Conservation (phyloP, 805 yeast genomes). For the Blastobotrys robertii region DNA sequence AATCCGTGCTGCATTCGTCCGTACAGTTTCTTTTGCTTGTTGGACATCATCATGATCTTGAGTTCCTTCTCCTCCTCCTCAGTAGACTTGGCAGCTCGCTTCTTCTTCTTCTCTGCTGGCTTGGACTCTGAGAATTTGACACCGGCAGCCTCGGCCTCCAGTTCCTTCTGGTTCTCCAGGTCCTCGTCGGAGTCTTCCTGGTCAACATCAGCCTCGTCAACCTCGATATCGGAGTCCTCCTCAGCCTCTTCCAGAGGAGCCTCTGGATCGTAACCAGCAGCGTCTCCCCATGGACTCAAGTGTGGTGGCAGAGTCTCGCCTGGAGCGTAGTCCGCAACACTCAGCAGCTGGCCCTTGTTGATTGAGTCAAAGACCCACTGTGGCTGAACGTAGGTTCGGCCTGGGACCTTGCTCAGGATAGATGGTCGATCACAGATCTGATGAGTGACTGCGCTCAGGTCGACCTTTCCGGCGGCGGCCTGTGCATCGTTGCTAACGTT, state of each 20-base stretch:
- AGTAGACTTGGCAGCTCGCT: constrained; percentile 39
- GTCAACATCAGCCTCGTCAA: constrained; percentile 43
- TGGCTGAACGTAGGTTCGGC: constrained; percentile 91
- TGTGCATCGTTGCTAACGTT: constrained; percentile 30
- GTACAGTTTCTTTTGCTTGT: constrained; percentile 89
- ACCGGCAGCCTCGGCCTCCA: constrained; percentile 87
- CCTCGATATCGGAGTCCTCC: constrained; percentile 43
- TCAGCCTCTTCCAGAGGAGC: constrained; percentile 42
- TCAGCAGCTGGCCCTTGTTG: constrained; percentile 63
- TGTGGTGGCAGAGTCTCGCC: constrained; percentile 97
- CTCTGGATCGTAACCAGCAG: constrained; percentile 80
- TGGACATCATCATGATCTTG: constrained; percentile 95
- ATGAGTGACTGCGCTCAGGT: constrained; percentile 70
- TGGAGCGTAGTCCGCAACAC: constrained; percentile 79
- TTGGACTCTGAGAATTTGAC: constrained; percentile 53
- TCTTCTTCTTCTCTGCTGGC: constrained; percentile 29
- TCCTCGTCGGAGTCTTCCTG: constrained; percentile 32
- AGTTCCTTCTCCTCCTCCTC: constrained; percentile 75
- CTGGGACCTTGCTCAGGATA: constrained; percentile 64
- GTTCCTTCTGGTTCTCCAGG: constrained; percentile 63
- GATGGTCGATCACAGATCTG: constrained; percentile 92
- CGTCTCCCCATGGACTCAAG: constrained; percentile 98
- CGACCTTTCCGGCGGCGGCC: constrained; percentile 32
- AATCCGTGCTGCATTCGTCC: constrained; percentile 91
- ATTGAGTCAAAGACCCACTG: constrained; percentile 95